Evolutionary conservation across 2,329 filamentous ascomycete genomes (phyloP).

Genomic region (Fusarium sp.): DNA sequence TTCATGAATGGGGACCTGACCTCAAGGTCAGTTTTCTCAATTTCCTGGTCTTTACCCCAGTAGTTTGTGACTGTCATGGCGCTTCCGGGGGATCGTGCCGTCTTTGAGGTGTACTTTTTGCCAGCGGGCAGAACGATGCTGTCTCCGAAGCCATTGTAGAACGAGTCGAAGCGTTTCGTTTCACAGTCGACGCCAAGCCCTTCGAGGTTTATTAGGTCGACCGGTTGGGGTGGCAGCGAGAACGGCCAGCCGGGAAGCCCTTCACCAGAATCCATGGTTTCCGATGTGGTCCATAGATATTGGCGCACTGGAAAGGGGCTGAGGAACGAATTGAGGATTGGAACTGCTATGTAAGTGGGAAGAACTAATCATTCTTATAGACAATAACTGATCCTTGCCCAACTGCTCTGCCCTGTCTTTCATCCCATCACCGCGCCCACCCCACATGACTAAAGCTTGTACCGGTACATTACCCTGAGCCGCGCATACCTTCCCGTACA

Average conservation of each 20-base stretch:
- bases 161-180: not conserved
- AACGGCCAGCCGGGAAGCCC: not conserved
- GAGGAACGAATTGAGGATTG: too few relatives aligned
- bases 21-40: not conserved
- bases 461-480: too few relatives aligned
- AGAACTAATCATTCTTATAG: too few relatives aligned
- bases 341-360: too few relatives aligned
- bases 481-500: too few relatives aligned
- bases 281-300: not conserved
- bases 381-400: too few relatives aligned
- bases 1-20: not conserved
- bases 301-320: too few relatives aligned
- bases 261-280: not conserved
- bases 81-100: not conserved
- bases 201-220: not conserved
- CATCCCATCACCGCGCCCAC: too few relatives aligned
- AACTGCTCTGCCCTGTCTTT: too few relatives aligned
- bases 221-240: not conserved
- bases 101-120: not conserved
- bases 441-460: too few relatives aligned
- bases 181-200: not conserved
- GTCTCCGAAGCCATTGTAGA: not conserved
- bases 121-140: not conserved
- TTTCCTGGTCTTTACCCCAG: not conserved
- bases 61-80: constrained; percentile 1